These are phyloP conservation scores for Vachellia pachyceras DNA, from an alignment of 306 rosid species.

Conservation along the genomic window DNA sequence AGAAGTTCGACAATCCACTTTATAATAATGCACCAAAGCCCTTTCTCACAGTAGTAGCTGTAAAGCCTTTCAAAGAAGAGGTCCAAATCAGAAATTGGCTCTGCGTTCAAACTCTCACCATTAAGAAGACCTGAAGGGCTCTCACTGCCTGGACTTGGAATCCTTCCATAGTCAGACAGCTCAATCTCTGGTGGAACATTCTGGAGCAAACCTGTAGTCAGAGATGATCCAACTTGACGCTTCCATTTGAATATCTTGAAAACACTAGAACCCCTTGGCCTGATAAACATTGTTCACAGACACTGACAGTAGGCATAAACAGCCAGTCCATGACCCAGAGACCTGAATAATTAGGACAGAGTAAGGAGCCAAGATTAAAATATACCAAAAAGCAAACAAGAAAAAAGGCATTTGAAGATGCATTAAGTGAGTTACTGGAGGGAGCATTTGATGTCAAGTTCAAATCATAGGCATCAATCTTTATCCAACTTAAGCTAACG, in stretches of 20 bases:
- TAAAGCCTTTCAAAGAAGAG: conserved; percentile 94
- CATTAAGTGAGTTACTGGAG: not conserved
- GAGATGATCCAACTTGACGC: conserved; percentile 59
- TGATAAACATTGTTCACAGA: conserved; percentile 83
- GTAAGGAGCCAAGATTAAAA: conserved; percentile 33
- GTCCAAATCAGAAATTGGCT: conserved; percentile 94
- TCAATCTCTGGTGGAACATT: conserved; percentile 80
- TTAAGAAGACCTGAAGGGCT: conserved; percentile 92
- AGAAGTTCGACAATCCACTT: conserved; percentile 97
- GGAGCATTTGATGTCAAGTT: conserved; percentile 15
- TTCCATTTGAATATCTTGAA: conserved; percentile 66
- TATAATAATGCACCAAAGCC: conserved; percentile 91
- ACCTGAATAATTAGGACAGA: conserved; percentile 42
- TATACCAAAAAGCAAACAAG: conserved; percentile 18
- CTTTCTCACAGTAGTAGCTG: conserved; percentile 87
- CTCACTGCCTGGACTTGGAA: conserved; percentile 80
- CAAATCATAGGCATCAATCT: conserved; percentile 2
- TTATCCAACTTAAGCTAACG: conserved; percentile 29
- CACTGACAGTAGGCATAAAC: conserved; percentile 58
- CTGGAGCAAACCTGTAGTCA: conserved; percentile 62
- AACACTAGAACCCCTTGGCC: conserved; percentile 56
- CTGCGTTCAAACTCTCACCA: conserved; percentile 72
- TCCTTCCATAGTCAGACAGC: conserved; percentile 68
- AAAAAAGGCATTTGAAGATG: not conserved
- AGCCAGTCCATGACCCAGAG: conserved; percentile 77